Evolutionary conservation across 1,284 basidiomycete genomes (phyloP), one percentile per base, ranked within the genome.

Genomic region (Ceratobasidium papillatum): DNA sequence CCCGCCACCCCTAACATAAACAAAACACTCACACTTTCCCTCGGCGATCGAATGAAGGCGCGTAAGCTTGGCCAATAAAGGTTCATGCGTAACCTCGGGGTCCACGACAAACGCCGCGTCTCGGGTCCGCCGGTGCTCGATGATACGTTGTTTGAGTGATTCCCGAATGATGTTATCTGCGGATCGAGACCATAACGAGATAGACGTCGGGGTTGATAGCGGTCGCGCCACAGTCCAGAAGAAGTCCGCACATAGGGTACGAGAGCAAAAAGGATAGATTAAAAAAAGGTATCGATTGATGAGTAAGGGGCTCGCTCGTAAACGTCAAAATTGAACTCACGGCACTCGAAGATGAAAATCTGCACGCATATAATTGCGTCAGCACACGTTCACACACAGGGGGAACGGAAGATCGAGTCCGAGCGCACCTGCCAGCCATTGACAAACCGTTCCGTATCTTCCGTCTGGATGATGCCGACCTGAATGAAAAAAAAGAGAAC

Each of bases 331-430:
- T 38, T 17, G 19, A 5, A 87, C 91, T 85, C 81, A 93, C 91
- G 87, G 80, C 89, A 92, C 84, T 94, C 88, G 80, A 93, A 91
- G 80, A 94, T 86, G 82, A 90, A 89, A 80, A 94, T 87, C 90
- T 92, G 77, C 64, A 73, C 59, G 64, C 38, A 51, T 43, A 61
- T 19, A 58, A 5, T 54, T 30, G 45, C 36, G 52, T 41, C 73
- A 54, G 52, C 52, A 56, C 36, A 66, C 22, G 51, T 25, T 32
- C 32, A 69, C 32, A 4, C 1, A n/a, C 49, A 19, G 22, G 27
- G 14, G 22, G 56, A 27, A 14, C n/a, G 34, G 47, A 8, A 22
- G 32, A 11, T 34, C 36, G 30, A 45, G 51, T 65, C 58, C 63
- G 58, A 62, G 82, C 85, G 78, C 79, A 91, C 90, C 87, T 88